Conservation (phyloP, 331 rosid species). For the Pyrus hybrid region DNA sequence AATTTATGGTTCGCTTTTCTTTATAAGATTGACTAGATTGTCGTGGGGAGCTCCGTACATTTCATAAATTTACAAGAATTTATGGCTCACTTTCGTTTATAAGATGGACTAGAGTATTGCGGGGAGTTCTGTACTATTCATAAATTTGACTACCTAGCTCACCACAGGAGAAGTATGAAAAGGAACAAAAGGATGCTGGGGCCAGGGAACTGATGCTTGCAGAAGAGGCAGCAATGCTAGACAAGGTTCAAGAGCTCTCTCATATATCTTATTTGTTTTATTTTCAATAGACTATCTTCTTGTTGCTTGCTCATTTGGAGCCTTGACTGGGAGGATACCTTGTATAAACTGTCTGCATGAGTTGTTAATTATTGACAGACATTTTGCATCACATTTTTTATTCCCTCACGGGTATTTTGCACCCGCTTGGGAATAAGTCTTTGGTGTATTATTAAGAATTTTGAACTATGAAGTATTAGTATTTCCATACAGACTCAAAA, state of each 20-base stretch:
- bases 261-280: constrained; percentile 2
- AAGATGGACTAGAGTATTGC: no score
- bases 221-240: constrained; percentile 84
- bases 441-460: no score
- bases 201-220: constrained; percentile 85
- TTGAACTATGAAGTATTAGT: no score
- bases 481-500: no score
- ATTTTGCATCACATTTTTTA: neutral
- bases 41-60: constrained; percentile 14
- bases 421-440: no score
- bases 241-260: constrained; percentile 43
- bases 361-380: neutral
- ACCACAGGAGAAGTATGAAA: constrained; percentile 68
- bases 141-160: constrained; percentile 2
- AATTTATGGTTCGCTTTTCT: neutral
- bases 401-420: no score
- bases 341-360: neutral
- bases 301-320: neutral
- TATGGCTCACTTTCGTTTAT: neutral
- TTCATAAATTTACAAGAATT: neutral
- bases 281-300: constrained; percentile 1
- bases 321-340: neutral
- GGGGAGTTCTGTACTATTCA: neutral
- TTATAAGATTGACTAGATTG: neutral
- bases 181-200: constrained; percentile 78